Percentiles rank a stretch among this genome's conserved stretches.
These are phyloP conservation scores for Cryptococcus hybrid DNA, from an alignment of 1,284 basidiomycete genomes.

Conservation along the genomic window DNA sequence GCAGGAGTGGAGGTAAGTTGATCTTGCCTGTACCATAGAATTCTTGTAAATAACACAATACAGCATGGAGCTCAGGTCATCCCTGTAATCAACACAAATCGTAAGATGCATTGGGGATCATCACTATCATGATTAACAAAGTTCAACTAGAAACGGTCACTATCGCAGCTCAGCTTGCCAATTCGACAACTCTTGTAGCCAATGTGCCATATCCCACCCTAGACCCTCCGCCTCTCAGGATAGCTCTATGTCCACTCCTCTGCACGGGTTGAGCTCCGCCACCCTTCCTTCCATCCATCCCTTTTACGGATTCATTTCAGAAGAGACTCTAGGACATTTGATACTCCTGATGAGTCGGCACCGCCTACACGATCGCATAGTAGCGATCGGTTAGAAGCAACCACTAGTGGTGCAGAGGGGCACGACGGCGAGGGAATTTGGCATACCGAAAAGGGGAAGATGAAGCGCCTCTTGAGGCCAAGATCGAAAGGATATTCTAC, in stretches of 20 bases:
- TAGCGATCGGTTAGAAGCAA: slow-evolving; percentile 1
- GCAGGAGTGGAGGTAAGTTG: slow-evolving; percentile 59
- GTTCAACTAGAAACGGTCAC: slow-evolving; percentile 66
- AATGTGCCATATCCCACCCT: slow-evolving; percentile 97
- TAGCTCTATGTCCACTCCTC: slow-evolving; percentile 9
- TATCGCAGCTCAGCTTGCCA: slow-evolving; percentile 86
- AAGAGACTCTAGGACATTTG: slow-evolving; percentile 46
- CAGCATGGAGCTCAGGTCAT: slow-evolving; percentile 55
- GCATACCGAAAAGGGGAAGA: slow-evolving; percentile 49
- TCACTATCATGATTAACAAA: neutral
- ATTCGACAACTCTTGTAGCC: slow-evolving; percentile 77
- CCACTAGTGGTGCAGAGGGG: slow-evolving; percentile 50
- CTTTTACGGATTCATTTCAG: slow-evolving; percentile 14
- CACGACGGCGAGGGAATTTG: slow-evolving; percentile 54
- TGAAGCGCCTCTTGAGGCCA: slow-evolving; percentile 62
- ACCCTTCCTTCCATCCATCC: slow-evolving; percentile 26
- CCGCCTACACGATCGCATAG: slow-evolving; percentile 14
- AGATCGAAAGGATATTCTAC: slow-evolving; percentile 74
- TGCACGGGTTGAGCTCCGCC: slow-evolving; percentile 5
- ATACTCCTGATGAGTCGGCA: slow-evolving; percentile 33
- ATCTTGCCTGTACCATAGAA: neutral
- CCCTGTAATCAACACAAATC: slow-evolving; percentile 91
- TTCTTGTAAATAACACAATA: neutral
- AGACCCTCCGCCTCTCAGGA: slow-evolving; percentile 48
- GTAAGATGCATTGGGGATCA: slow-evolving; percentile 40